These are phyloP conservation scores for Blastobotrys arbuscula DNA, from an alignment of 1,139 yeast genomes.

Conservation along the genomic window DNA sequence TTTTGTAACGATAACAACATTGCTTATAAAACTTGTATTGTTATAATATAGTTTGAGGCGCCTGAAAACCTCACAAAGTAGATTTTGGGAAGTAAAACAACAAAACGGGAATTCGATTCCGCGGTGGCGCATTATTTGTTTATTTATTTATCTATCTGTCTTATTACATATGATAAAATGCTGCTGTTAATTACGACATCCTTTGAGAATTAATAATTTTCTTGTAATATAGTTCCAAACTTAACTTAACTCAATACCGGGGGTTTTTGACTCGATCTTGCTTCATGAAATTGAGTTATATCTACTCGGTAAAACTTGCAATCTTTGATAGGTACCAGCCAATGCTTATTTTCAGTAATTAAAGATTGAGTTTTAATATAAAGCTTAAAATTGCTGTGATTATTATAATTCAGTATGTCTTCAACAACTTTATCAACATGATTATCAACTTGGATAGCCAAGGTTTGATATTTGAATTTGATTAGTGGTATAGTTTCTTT, in stretches of 20 bases:
- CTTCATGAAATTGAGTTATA: background rate
- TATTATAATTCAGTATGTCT: background rate
- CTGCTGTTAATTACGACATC: background rate
- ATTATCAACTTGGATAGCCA: background rate
- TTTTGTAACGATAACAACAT: too few relatives aligned
- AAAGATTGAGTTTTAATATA: background rate
- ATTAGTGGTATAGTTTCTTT: background rate
- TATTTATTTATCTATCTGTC: too few relatives aligned
- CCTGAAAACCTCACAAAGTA: too few relatives aligned
- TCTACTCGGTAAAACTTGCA: background rate
- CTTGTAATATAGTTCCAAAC: background rate
- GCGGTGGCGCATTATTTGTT: too few relatives aligned
- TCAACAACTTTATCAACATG: too few relatives aligned
- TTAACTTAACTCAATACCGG: background rate
- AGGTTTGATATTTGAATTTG: too few relatives aligned
- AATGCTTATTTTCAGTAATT: background rate
- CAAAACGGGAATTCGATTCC: too few relatives aligned
- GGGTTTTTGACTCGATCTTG: background rate
- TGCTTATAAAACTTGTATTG: too few relatives aligned
- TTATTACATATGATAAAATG: too few relatives aligned
- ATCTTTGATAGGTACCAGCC: background rate
- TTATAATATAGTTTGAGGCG: too few relatives aligned
- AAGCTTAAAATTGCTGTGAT: background rate
- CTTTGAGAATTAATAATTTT: background rate
- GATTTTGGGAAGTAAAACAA: too few relatives aligned